Percentiles rank a stretch among this genome's conserved stretches.
These are phyloP conservation scores for Chlorella sp. DNA, from an alignment of 139 green algal genomes.

Conservation along the genomic window DNA sequence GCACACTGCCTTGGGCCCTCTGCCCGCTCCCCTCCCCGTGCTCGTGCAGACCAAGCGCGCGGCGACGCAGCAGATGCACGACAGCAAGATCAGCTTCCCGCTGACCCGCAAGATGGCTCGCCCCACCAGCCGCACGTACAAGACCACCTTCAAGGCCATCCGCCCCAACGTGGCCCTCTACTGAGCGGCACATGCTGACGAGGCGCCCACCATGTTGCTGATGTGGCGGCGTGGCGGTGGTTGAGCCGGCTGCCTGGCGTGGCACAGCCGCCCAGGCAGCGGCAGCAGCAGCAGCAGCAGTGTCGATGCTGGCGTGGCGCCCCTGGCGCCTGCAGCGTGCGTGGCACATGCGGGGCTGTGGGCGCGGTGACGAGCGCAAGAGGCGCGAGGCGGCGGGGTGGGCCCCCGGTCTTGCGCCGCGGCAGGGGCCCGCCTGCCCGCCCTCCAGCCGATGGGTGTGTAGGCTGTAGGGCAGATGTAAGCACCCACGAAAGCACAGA, in stretches of 20 bases:
- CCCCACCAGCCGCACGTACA: conserved; percentile 66
- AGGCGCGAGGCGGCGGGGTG: too few relatives aligned
- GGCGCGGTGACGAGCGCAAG: not conserved
- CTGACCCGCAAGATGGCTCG: conserved; percentile 74
- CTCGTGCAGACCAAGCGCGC: conserved; percentile 86
- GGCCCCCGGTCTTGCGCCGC: too few relatives aligned
- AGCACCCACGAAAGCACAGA: not conserved
- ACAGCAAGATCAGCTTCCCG: conserved; percentile 96
- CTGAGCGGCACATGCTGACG: conserved; percentile 50
- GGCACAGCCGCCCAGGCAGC: too few relatives aligned
- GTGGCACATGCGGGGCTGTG: not conserved
- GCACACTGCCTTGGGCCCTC: not conserved
- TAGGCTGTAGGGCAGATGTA: not conserved
- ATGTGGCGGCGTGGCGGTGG: too few relatives aligned
- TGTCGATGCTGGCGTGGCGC: not conserved
- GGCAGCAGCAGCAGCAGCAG: not conserved
- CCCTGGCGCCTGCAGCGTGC: not conserved
- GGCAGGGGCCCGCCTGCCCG: not conserved
- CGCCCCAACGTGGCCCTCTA: conserved; percentile 84
- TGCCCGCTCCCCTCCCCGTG: not conserved
- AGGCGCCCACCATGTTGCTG: not conserved
- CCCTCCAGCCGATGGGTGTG: not conserved
- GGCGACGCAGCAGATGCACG: conserved; percentile 95
- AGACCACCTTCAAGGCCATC: conserved; percentile 90
- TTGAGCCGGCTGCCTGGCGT: too few relatives aligned